Base-by-base conservation (phyloP, 371 early-diverging fungal species). In the Capillidium rhysosporum region DNA sequence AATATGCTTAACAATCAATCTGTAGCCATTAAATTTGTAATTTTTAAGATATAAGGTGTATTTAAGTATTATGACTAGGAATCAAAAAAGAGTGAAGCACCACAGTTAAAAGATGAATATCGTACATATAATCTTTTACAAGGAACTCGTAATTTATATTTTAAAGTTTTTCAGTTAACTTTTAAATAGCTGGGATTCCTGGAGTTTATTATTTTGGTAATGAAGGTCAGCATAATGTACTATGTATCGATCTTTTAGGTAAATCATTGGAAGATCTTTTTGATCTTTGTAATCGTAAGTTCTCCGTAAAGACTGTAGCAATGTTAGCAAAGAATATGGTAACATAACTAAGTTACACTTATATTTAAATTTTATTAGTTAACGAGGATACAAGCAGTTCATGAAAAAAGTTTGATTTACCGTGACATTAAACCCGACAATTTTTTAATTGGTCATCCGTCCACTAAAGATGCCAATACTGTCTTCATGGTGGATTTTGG, bases 381-480 rank as follows among this genome's bases (percentile, higher is more conserved):
- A 30, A 76, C 74, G 25, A 76, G 89, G 48, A 82, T 98, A 25
- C 97, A 98, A 72, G 77, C 80, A 16, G 80, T 98, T 49, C 99
- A 99, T 65, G 92, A 94, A 60, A 81, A 84, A 66, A 89, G 92
- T 63, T 69, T 94, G 59, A 88, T 99, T 49, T 98, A 99, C 67
- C 79, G 99, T 55, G 99, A 99, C 67, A 97, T 99, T 61, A 99
- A 99, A 66, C 99, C 99, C 23, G 99, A 98, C 68, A 99, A 99
- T 73, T 98, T 99, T 65, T 70, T 96, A 47, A 79, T 93, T 57
- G 94, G 93, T 26, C 69, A 82, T 16, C 79, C 85, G 2, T 65
- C 72, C 51, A 73, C 75, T 20, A 73, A 78, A 24, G 59, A 70
- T 46, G 73, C 75, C 21, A 74, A 76, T 55, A 65, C 68, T 40